These are phyloP conservation scores for Schwanniomyces occidentalis DNA, from an alignment of 805 yeast species.

Conservation along the genomic window DNA sequence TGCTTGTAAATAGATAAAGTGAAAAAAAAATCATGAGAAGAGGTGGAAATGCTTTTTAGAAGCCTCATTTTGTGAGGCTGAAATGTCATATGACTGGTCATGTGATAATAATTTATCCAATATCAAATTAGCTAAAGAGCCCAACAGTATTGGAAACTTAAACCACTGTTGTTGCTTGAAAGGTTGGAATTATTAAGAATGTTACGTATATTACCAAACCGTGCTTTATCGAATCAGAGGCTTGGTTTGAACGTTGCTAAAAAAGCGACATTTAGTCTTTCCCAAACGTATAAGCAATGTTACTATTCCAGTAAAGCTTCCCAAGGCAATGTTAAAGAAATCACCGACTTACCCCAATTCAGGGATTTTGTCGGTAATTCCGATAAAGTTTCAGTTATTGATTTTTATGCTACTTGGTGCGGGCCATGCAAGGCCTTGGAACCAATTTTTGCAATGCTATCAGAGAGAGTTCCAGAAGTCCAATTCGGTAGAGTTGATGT, in stretches of 20 bases:
- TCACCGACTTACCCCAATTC: conserved; percentile 27
- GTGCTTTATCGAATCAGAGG: conserved; percentile 1
- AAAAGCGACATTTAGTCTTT: neutral
- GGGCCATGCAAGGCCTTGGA: conserved; percentile 46
- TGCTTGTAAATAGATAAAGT: neutral
- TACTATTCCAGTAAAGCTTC: conserved; percentile 4
- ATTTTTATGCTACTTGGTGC: conserved; percentile 47
- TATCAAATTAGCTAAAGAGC: too few relatives aligned
- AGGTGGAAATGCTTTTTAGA: neutral
- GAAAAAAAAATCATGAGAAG: conserved; percentile 10
- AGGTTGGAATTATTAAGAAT: too few relatives aligned
- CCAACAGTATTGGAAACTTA: too few relatives aligned
- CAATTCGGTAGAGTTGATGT: conserved; percentile 72
- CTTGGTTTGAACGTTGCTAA: neutral
- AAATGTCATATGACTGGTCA: neutral
- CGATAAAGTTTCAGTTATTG: conserved; percentile 35
- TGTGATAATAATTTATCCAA: too few relatives aligned
- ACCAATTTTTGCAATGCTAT: conserved; percentile 35
- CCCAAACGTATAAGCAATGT: neutral
- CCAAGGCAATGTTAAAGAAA: conserved; percentile 24
- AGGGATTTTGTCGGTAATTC: conserved; percentile 18
- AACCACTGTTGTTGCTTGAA: too few relatives aligned
- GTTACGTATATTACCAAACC: conserved; percentile 5
- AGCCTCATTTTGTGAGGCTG: conserved; percentile 3
- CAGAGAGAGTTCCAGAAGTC: conserved; percentile 45